A percentile compares a stretch with the other conserved stretches of the same genome.
These are phyloP conservation scores for Ceratocystis alfenasii DNA, from an alignment of 2,329 filamentous ascomycete species.

Conservation along the genomic window DNA sequence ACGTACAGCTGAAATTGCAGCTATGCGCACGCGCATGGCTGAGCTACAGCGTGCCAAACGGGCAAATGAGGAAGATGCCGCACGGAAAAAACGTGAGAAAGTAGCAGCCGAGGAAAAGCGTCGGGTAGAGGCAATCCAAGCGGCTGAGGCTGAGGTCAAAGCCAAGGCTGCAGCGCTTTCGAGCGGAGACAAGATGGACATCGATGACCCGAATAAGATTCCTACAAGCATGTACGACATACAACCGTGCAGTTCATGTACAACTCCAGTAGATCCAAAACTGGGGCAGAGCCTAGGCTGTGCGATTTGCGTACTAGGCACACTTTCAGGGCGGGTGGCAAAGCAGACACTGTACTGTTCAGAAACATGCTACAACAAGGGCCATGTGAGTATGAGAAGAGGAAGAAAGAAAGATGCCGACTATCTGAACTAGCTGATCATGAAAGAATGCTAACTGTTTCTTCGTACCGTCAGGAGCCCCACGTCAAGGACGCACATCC, in stretches of 20 bases:
- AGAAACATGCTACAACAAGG: constrained; percentile 32
- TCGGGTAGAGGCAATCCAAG: constrained; percentile 20
- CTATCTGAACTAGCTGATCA: too few relatives aligned
- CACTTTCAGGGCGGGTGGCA: constrained; percentile 30
- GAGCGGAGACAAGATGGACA: constrained; percentile 7
- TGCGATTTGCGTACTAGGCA: constrained; percentile 35
- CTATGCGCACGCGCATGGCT: constrained; percentile 33
- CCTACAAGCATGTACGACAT: constrained; percentile 31
- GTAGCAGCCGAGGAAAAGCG: constrained; percentile 31
- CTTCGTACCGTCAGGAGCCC: not conserved
- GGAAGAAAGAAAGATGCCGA: not conserved
- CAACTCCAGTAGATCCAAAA: constrained; percentile 28
- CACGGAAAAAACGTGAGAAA: constrained; percentile 36
- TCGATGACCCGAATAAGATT: constrained; percentile 23
- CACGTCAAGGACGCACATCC: constrained; percentile 21
- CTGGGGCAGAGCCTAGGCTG: constrained; percentile 33
- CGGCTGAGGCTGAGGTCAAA: constrained; percentile 21
- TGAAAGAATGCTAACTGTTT: not conserved
- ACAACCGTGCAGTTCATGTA: constrained; percentile 34
- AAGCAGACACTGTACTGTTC: constrained; percentile 37
- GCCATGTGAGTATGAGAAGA: constrained; percentile 31
- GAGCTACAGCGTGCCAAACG: constrained; percentile 37
- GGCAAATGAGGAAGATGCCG: constrained; percentile 27
- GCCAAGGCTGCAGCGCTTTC: constrained; percentile 6
- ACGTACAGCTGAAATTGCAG: constrained; percentile 27